Evolutionary conservation across 2,329 filamentous ascomycete species (phyloP).

Genomic region (Penicillium italicum): DNA sequence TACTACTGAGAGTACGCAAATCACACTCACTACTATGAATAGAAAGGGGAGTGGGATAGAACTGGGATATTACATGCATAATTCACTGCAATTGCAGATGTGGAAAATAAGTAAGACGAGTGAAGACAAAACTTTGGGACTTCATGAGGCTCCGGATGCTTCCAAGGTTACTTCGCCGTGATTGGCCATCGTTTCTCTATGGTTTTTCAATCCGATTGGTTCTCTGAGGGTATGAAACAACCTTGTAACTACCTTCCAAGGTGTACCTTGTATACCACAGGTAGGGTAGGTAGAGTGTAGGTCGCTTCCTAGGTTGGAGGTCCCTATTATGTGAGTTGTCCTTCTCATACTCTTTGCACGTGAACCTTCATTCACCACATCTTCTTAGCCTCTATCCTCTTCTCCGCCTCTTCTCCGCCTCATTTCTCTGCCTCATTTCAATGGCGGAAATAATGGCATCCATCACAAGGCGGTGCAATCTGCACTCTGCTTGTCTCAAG

Average conservation of each 20-base stretch:
- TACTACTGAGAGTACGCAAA: not conserved
- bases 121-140: not conserved
- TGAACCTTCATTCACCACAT: not conserved
- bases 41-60: not conserved
- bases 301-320: not conserved
- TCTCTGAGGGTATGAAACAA: too few relatives aligned
- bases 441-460: not conserved
- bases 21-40: not conserved
- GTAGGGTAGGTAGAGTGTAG: too few relatives aligned
- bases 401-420: too few relatives aligned
- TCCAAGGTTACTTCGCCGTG: not conserved
- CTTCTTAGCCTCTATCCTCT: too few relatives aligned
- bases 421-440: not conserved
- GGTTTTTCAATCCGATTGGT: too few relatives aligned
- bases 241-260: too few relatives aligned
- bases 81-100: not conserved
- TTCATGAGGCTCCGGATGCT: not conserved
- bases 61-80: not conserved
- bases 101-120: too few relatives aligned
- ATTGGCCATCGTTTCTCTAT: too few relatives aligned
- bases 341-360: not conserved
- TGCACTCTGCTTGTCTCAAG: not conserved
- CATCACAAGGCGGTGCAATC: too few relatives aligned
- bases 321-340: not conserved
- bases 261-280: too few relatives aligned